Evolutionary conservation across 2,329 filamentous ascomycete genomes (phyloP).

Genomic region (Ascochyta lentis): DNA sequence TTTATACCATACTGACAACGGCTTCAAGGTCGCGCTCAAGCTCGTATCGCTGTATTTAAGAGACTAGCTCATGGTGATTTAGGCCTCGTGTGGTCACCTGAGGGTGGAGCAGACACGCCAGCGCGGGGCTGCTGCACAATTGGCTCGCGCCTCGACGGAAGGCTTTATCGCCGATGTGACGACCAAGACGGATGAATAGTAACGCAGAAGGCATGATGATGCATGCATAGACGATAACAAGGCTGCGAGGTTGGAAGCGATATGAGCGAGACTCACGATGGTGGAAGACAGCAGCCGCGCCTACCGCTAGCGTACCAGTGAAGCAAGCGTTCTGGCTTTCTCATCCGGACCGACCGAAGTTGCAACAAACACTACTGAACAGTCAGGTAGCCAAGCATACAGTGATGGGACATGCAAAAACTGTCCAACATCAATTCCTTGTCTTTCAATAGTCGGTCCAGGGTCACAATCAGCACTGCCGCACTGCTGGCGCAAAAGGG

Average conservation of each 20-base stretch:
- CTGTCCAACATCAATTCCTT: background rate
- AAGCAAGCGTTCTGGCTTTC: slow-evolving; percentile 4
- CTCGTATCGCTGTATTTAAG: slow-evolving; percentile 7
- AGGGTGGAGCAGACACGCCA: slow-evolving; percentile 11
- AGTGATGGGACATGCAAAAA: slow-evolving; percentile 6
- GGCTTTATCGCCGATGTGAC: slow-evolving; percentile 1
- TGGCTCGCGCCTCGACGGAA: slow-evolving; percentile 9
- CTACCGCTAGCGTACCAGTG: slow-evolving; percentile 18
- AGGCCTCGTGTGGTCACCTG: slow-evolving; percentile 9
- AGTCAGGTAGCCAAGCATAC: background rate
- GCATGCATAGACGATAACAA: background rate
- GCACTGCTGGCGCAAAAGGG: slow-evolving; percentile 19
- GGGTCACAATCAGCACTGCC: slow-evolving; percentile 10
- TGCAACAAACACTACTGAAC: background rate
- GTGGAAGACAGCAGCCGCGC: slow-evolving; percentile 5
- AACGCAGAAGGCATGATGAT: background rate
- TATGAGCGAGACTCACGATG: background rate
- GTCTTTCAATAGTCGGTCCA: slow-evolving; percentile 2
- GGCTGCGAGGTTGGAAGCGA: slow-evolving; percentile 1
- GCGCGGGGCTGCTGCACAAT: slow-evolving; percentile 11
- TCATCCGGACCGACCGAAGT: background rate
- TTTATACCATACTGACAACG: background rate
- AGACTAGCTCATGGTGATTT: slow-evolving; percentile 4
- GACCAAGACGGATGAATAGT: background rate
- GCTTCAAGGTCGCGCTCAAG: slow-evolving; percentile 4